Base-by-base conservation (phyloP, 352 stramenopile genomes). In the Bremia lactucae region DNA sequence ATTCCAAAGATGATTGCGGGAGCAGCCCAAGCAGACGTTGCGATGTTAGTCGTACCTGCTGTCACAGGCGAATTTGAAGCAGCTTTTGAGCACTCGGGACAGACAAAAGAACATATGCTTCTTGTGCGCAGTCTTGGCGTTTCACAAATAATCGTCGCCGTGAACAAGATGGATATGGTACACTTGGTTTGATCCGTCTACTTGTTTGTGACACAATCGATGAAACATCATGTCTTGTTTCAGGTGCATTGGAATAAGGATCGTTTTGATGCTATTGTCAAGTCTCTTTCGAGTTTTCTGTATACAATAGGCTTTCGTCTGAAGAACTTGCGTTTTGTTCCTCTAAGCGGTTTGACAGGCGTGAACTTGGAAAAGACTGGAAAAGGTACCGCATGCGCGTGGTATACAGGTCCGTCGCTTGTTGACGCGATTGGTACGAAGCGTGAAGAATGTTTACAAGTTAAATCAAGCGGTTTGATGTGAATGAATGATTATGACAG, bases 101-200 rank as follows among this genome's bases (percentile, higher is more conserved):
- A 98, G 63, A 98, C 95, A n/a, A 96, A 97, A 53, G 95, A 99
- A 62, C 96, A 99, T 54, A 94, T 95, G 15, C 52, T 97, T 31
- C 75, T 98, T 20, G 87, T 96, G 25, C 70, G 85, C 22, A 96
- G 88, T 42, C 72, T 94, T 4, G 96, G 96, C 13, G 90, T 98
- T 21, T 87, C 81, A 6, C 91, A 98, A 55, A 67, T 98, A 37
- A 73, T 98, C 26, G 89, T 99, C 10, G 94, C 90, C 0, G 69
- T 99, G 28, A 99, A 99, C 68, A 99, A 99, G 67, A 95, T 99
- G 72, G 96, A 99, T 58, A 77, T 87, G 14, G 83, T 95, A 19
- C 3, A 42, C 20, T 13, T 14, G 7, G 46, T 36, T 6, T 14
- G 33, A 26, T 31, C 25, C 18, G n/a, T n/a, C n/a, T n/a, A n/a